phyloP scores from a whole-genome alignment of 2,329 filamentous ascomycete species.

The Myriangium duriaei region DNA sequence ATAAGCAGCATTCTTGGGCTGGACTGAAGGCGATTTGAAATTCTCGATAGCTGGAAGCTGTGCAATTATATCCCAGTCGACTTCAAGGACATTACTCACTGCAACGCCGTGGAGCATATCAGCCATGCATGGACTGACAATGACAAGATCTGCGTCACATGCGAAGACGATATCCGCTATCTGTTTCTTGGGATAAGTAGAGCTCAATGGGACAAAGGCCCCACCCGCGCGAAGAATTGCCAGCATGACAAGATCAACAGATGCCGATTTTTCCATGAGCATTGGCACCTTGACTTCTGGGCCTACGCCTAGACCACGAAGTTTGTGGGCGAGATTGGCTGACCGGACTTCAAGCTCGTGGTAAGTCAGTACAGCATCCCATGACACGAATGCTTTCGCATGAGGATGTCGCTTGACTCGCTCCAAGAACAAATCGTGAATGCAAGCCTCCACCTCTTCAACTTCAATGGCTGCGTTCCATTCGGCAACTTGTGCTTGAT shows the following conservation, averaged over 20 bases:
- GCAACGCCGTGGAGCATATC: not conserved
- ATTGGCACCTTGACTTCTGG: conserved; percentile 19
- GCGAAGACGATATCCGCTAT: not conserved
- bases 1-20: not conserved
- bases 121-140: not conserved
- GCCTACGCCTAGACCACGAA: not conserved
- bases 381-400: conserved; percentile 2
- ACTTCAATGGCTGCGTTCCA: conserved; percentile 1
- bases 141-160: not conserved
- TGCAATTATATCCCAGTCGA: not conserved
- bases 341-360: conserved; percentile 1
- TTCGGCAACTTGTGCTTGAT: not conserved
- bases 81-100: not conserved
- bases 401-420: not conserved
- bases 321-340: conserved; percentile 1
- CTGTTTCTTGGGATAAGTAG: conserved; percentile 1
- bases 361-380: conserved; percentile 5
- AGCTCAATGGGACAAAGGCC: conserved; percentile 18
- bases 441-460: not conserved
- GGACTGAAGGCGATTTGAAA: too few relatives aligned
- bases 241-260: conserved; percentile 23
- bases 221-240: conserved; percentile 26
- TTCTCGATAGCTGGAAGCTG: not conserved
- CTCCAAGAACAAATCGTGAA: conserved; percentile 4
- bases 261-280: conserved; percentile 26